Evolutionary conservation across 2,329 filamentous ascomycete genomes (phyloP), one percentile per base, ranked within the genome.

Genomic region (Cladophialophora immunda): DNA sequence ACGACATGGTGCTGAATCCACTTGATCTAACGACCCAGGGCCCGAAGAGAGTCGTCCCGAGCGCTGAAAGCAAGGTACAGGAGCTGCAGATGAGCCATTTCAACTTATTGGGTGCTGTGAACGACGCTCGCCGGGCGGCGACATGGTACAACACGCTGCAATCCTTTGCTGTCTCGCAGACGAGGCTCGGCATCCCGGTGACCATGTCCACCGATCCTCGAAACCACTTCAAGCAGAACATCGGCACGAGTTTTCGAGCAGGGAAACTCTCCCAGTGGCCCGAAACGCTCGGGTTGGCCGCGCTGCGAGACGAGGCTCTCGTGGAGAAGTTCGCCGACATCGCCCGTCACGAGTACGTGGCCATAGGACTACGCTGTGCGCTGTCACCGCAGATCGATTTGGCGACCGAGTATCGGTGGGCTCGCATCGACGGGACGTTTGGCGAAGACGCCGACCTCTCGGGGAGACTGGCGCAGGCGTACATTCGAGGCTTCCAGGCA

Each of bases 301-400:
- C 85, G 0, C 70, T 86, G 0, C 77, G 84, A 2, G 79, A 81
- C 17, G 74, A 81, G 0, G 75, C 78, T 0, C 72, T 84, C 0
- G 82, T 84, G 1, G 73, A 79, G 56, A 76, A 74, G n/a, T 86
- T 86, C 58, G 83, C 81, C 6, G 80, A 86, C 38, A 77, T 85
- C 22, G 83, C 81, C 0, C 78, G 84, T 3, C 78, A 84, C 68
- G 84, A 86, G 69, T 81, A 81, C 65, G 65, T 76, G 2, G 63
- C 63, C 5, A n/a, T 81, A n/a, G 80, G 84, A 1, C 75, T 86
- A 7, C 79, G 83, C 4, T 76, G 78, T 3, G 79, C 83, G 1
- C 75, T 86, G 0, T 83, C 85, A 57, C 84, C 84, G 0, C 83
- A 85, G 63, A 79, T 85, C 7, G 83, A 86, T 67, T 73, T 86